Evolutionary conservation across 306 rosid genomes (phyloP), one percentile per base, ranked within the genome.

Genomic region (Cicer judaicum): DNA sequence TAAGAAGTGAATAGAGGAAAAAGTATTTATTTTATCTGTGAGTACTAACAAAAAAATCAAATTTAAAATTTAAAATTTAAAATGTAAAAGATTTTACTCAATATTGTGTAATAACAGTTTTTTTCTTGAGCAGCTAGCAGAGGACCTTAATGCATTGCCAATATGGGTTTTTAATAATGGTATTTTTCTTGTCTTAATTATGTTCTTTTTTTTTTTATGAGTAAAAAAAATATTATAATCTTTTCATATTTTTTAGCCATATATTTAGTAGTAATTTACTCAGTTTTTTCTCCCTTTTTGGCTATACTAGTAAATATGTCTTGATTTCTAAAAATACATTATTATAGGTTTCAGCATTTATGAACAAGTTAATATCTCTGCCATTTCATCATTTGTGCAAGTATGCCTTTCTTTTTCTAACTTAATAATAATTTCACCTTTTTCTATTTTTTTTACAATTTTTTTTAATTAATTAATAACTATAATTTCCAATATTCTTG

Each of bases 121-220:
- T 9, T 19, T 73, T 70, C 34, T 16, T 79, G 41, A n/a, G 73
- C 92, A 91, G 97, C 86, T 91, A 10, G 76, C 92, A 2, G 97
- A 91, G 77, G 94, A 91, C 65, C 85, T 91, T 56, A 89, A 84
- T 67, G 69, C 94, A 53, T 57, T 72, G 73, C 97, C 97, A 38
- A 46, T 89, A n/a, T 91, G 97, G 97, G 93, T 89, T 6, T 85
- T 89, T 78, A 91, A 89, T 56, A 82, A 72, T 61, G 96, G 96
- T 91, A 88, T 61, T 56, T 60, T 42, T 76, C 12, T 11, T 46
- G 11, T 43, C 66, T 11, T 46, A 3, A 46, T 46, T 10, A 46
- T 24, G 34, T 46, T 9, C n/a, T n/a, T n/a, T n/a, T 41, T 41
- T 10, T 6, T 21, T 21, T 21, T 21, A 21, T 21, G 24, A 21